Evolutionary conservation across 768 basidiomycete genomes (phyloP).

Genomic region (Termitomyces eurrhizus): DNA sequence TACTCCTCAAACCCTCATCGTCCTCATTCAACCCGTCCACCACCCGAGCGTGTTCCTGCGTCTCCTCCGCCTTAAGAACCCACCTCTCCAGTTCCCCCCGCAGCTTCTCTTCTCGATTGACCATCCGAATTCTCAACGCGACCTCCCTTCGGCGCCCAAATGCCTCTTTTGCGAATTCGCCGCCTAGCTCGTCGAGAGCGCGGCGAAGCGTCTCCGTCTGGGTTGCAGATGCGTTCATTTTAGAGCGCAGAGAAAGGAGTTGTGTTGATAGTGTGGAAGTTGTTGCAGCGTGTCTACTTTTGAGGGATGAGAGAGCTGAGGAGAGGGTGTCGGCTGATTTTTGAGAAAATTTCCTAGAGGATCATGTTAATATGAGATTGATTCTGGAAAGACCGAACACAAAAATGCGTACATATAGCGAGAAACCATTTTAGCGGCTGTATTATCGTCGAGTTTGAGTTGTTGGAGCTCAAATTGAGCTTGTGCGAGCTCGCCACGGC

Average conservation of each 20-base stretch:
- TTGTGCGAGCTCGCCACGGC: slow-evolving; percentile 42
- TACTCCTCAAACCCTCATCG: slow-evolving; percentile 15
- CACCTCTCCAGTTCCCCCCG: slow-evolving; percentile 53
- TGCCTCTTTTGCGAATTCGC: slow-evolving; percentile 65
- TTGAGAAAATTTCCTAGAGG: slow-evolving; percentile 77
- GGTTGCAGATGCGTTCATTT: slow-evolving; percentile 39
- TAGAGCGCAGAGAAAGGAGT: slow-evolving; percentile 38
- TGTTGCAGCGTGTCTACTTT: slow-evolving; percentile 60
- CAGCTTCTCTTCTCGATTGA: slow-evolving; percentile 61
- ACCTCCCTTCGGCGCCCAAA: slow-evolving; percentile 75
- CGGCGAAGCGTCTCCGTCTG: slow-evolving; percentile 48
- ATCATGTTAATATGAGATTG: not conserved
- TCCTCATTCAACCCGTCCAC: slow-evolving; percentile 8
- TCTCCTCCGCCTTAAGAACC: slow-evolving; percentile 49
- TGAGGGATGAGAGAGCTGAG: slow-evolving; percentile 51
- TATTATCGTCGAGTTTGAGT: slow-evolving; percentile 60
- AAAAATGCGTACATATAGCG: slow-evolving; percentile 66
- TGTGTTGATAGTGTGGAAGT: slow-evolving; percentile 51
- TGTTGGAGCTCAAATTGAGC: slow-evolving; percentile 50
- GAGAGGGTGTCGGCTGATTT: slow-evolving; percentile 65
- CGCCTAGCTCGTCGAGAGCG: slow-evolving; percentile 66
- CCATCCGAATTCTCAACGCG: slow-evolving; percentile 54
- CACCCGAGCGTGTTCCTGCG: slow-evolving; percentile 16
- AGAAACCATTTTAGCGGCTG: slow-evolving; percentile 79
- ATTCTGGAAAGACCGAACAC: not conserved